Evolutionary conservation across 345 rosid genomes (phyloP).

Genomic region (Punica granatum): DNA sequence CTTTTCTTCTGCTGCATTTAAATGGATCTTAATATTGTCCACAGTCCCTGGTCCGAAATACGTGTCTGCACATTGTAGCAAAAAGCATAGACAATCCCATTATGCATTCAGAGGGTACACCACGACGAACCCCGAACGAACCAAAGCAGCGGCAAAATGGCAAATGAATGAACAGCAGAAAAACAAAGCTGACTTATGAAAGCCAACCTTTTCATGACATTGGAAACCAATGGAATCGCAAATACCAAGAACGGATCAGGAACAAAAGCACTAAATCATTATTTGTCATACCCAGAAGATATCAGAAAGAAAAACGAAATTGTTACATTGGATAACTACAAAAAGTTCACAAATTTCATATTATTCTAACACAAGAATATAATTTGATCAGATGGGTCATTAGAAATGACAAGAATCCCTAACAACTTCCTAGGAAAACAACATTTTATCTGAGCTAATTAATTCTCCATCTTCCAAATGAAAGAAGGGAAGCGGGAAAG

Average conservation of each 20-base stretch:
- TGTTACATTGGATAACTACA: not conserved
- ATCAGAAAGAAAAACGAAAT: no score
- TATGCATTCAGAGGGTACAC: not conserved
- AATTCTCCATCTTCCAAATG: not conserved
- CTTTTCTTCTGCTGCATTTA: constrained; percentile 60
- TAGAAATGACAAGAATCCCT: not conserved
- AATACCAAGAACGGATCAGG: not conserved
- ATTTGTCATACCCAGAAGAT: no score
- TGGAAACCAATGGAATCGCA: not conserved
- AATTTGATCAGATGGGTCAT: not conserved
- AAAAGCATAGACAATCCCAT: not conserved
- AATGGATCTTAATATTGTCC: constrained; percentile 49
- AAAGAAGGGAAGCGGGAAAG: no score
- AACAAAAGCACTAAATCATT: not conserved
- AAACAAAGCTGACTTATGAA: not conserved
- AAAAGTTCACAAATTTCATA: not conserved
- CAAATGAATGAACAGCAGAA: not conserved
- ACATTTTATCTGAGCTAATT: not conserved
- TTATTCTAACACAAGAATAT: not conserved
- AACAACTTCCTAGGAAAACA: no score
- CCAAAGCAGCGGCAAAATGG: not conserved
- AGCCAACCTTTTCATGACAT: not conserved
- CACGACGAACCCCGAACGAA: constrained; percentile 1
- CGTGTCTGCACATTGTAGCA: constrained; percentile 35
- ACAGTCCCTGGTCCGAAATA: constrained; percentile 84